Evolutionary conservation across 169 alveolate genomes (phyloP), one percentile per base, ranked within the genome.

Genomic region (Plasmodium berghei): DNA sequence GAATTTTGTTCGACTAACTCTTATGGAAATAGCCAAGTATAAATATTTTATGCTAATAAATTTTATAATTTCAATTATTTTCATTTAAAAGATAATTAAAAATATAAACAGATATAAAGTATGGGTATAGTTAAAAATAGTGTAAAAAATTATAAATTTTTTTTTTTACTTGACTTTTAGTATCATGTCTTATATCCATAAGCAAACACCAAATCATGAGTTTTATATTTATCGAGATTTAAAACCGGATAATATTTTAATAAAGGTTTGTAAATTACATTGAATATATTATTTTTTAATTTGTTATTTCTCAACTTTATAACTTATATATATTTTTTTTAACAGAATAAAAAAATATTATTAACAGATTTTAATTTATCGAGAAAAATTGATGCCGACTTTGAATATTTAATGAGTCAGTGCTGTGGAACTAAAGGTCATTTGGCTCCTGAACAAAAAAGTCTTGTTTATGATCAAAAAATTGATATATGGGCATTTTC

Each of bases 381-480:
- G 4, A 61, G 75, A 45, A 75, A 75, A 42, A 74, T 75, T 16
- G 49, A 75, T 34, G 52, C 63, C 63, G 74, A 75, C 12, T 75
- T 75, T 22, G 75, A 75, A 28, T 75, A 34, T 42, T 49, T 75
- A 4, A 75, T 75, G 89, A 75, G 89, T 63, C 89, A 75, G 28
- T 75, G 89, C 14, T 75, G 89, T 26, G 89, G 89, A n/a, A 75
- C 89, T 8, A 62, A 48, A 58, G 89, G 89, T 0, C 89, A 75
- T 67, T 75, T 75, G 46, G 89, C 89, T 4, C 89, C 89, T 10
- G 89, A 75, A 67, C 89, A 75, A 45, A 75, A 75, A 75, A 75
- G 89, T 55, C 77, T 75, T 18, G 52, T 45, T 1, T 75, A 75
- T 42, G 62, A 63, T 28, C 42, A 40, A 24, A 75, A 49, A 2